Percentiles rank a stretch among this genome's conserved stretches.
Conservation (phyloP, 345 rosid genomes). For the Euphorbia tirucalli region DNA sequence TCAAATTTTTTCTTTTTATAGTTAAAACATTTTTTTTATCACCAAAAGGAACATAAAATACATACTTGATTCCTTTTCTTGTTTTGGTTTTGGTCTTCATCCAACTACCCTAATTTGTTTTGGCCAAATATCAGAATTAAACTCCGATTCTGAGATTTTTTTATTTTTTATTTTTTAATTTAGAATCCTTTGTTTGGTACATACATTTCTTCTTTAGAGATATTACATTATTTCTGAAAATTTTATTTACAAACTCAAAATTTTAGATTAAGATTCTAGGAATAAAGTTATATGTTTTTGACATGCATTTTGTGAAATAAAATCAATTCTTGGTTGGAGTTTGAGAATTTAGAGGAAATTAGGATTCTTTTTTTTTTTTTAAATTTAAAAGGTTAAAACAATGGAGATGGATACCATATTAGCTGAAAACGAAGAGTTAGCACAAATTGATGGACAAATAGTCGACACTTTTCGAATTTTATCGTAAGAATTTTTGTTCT, state of each 20-base stretch:
- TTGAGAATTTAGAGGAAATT: background rate
- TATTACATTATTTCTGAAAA: too few relatives aligned
- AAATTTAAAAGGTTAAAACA: background rate
- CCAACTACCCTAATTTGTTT: too few relatives aligned
- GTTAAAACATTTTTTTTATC: too few relatives aligned
- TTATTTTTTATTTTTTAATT: too few relatives aligned
- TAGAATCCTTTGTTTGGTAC: background rate
- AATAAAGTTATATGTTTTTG: background rate
- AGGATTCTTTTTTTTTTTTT: background rate
- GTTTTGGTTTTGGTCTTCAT: too few relatives aligned
- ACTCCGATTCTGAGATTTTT: too few relatives aligned
- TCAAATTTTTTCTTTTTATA: too few relatives aligned
- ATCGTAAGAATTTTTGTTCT: conserved; percentile 49
- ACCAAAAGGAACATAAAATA: too few relatives aligned
- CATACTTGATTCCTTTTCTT: too few relatives aligned
- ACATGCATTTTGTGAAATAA: background rate
- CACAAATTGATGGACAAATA: conserved; percentile 83
- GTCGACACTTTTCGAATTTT: conserved; percentile 80
- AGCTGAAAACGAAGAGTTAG: conserved; percentile 75
- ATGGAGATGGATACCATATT: conserved; percentile 60
- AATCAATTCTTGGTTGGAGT: background rate
- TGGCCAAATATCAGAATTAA: too few relatives aligned
- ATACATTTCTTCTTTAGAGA: background rate
- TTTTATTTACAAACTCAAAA: too few relatives aligned
- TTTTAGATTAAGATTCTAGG: too few relatives aligned